Evolutionary conservation across 169 alveolate species (phyloP), one percentile per base, ranked within the genome.

Genomic region (Plasmodium knowlesi): DNA sequence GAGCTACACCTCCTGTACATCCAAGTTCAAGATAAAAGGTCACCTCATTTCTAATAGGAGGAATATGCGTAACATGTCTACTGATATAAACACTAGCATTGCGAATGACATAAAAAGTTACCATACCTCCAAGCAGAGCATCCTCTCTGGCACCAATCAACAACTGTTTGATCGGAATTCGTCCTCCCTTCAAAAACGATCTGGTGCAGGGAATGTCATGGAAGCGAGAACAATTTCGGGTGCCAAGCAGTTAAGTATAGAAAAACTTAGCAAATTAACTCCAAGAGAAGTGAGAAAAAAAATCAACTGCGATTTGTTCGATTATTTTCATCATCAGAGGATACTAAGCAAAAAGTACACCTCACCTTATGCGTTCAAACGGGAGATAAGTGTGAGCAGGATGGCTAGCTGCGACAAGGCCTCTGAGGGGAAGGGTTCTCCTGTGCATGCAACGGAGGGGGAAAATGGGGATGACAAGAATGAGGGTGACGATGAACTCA

Each of bases 1-100:
- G 28, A 89, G 94, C n/a, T 43, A n/a, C 72, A 61, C 94, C 22
- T 89, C 94, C 34, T 89, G 79, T 3, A 41, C 79, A 79, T 89
- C 90, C 14, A 89, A 89, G 16, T 89, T 79, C 50, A 82, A 78
- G 19, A 22, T 89, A 22, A 89, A 79, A 43, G 30, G 73, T 6
- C 88, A 89, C 53, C 81, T 89, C 5, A 89, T 89, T 57, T 79
- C 82, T n/a, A 89, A 79, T 22, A 89, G 41, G 71, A 89, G 67
- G 25, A 32, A 89, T 39, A 78, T 79, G 25, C 57, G 78, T 57
- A 41, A 80, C 67, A n/a, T 89, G 78, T 79, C 94, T n/a, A 89
- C 9, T 37, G 37, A 79, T 57, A 89, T 89, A 41, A 89, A 89
- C 74, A 79, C 10, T 10, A 89, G 46, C 34, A 89, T 89, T n/a